Base-by-base conservation (phyloP, 257 asterid genomes). In the Solanum gracilifrons region DNA sequence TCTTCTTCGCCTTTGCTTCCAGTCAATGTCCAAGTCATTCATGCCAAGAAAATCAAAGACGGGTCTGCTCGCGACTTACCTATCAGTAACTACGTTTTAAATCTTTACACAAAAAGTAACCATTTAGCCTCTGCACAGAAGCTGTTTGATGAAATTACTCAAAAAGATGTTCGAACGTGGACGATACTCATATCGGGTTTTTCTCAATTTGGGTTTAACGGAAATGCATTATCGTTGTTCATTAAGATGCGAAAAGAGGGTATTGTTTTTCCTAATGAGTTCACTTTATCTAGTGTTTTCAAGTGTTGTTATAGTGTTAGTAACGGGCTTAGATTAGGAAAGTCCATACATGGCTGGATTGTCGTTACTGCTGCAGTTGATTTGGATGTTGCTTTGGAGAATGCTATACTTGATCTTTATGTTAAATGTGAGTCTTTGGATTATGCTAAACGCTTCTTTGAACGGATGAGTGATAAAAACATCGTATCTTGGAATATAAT, bases 401-500 rank as follows among this genome's bases (percentile, higher is more conserved):
- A 95, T 83, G 91, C 98, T 7, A 23, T 94, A 88, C 98, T 95
- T 77, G 97, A 95, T 89, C 91, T 94, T 88, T 95, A 94, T 89
- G 92, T 90, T 20, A 95, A 94, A 86, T 90, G 88, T 83, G 91
- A 91, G 29, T 84, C 73, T 74, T 90, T 83, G 74, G 90, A 87
- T 88, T 92, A 90, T 87, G 94, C 91, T 51, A 86, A 87, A 9
- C 87, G 90, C 73, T 88, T 93, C 23, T 94, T 95, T 68, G 91
- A 88, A 25, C 84, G 29, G 86, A 94, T 93, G 97, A 91, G 37
- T 60, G 90, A 46, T 62, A 95, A 82, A 90, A 91, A 94, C 87
- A 82, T 88, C 1, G 89, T 92, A 82, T 94, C 98, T 20, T 95
- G 98, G 98, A 95, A 95, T 85, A 93, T 95, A 90, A 93, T 91